Base-by-base conservation (phyloP, 768 basidiomycete genomes). In the Lepiota brunneoincarnata region DNA sequence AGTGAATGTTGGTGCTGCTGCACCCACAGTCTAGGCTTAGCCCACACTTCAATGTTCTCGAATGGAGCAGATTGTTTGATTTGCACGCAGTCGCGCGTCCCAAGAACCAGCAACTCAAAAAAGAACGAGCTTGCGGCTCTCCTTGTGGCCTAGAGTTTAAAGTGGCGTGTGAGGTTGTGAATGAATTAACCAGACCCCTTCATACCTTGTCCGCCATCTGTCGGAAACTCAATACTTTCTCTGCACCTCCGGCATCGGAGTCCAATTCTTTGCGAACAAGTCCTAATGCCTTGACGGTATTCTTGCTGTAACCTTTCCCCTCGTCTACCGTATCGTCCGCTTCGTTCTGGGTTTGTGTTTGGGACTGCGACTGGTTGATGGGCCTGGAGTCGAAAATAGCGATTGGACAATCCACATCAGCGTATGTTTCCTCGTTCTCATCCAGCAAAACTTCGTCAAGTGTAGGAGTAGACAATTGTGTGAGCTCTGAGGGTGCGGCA, bases 71-170 rank as follows among this genome's bases (percentile, higher is more conserved):
- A 62, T 67, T 99, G 97, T 6, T 82, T 72, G 40, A 99, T 70
- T 61, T 89, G 84, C 60, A 99, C 75, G 65, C 90, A 93, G 67
- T 98, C 95, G 31, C 91, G 86, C 3, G 96, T 98, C 9, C 93
- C 87, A 1, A 99, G 82, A 1, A 98, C 93, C 24, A 99, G 85
- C 31, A 98, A 72, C 69, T 99, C 97, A 66, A 99, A 99, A 79
- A 99, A 99, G 77, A 99, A 98, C 1, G 93, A 86, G 1, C 96
- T 84, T 1, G 96, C 93, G 11, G 94, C 97, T 38, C 93, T 84
- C 43, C 91, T 87, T 9, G 92, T 89, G 11, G 93, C 89, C 91
- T 95, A 61, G 12, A 28, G 45, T 31, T 31, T 15, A 46, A 34
- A 46, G 36, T 7, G 46, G 12, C 58, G 37, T 51, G 49, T 41